Conservation (phyloP, 2,329 filamentous ascomycete genomes). For the Botrytis fabae region DNA sequence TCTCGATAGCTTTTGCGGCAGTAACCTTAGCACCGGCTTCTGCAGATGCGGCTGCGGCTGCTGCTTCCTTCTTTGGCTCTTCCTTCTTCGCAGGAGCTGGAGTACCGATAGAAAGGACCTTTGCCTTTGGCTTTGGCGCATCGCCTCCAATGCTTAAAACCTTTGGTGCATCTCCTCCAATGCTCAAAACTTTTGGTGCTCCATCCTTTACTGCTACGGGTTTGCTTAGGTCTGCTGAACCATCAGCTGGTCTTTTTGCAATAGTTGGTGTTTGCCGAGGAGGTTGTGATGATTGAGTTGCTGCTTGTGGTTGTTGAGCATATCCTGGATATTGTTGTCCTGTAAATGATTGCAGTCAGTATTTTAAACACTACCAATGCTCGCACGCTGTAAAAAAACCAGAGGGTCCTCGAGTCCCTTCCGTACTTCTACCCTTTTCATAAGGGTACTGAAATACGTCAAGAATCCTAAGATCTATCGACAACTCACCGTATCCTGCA, state of each 20-base stretch:
- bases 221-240: slow-evolving; percentile 50
- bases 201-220: slow-evolving; percentile 55
- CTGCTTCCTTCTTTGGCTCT: slow-evolving; percentile 52
- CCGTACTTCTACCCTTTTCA: slow-evolving; percentile 3
- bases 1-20: slow-evolving; percentile 87
- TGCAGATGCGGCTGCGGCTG: slow-evolving; percentile 22
- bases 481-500: slow-evolving; percentile 44
- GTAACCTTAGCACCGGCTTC: slow-evolving; percentile 81
- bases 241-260: slow-evolving; percentile 59
- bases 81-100: slow-evolving; percentile 47
- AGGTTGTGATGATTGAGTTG: slow-evolving; percentile 43
- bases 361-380: neutral
- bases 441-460: neutral
- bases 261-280: slow-evolving; percentile 57
- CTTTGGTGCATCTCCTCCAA: slow-evolving; percentile 61
- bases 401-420: neutral
- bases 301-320: slow-evolving; percentile 51
- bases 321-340: slow-evolving; percentile 56
- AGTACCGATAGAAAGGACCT: slow-evolving; percentile 76
- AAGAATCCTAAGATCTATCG: neutral
- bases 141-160: slow-evolving; percentile 64
- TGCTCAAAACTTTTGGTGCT: slow-evolving; percentile 64
- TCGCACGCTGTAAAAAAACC: neutral
- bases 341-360: slow-evolving; percentile 9
- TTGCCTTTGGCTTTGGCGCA: slow-evolving; percentile 56